Base-by-base conservation (phyloP, 441 rosid genomes). In the Populus trichocarpa region DNA sequence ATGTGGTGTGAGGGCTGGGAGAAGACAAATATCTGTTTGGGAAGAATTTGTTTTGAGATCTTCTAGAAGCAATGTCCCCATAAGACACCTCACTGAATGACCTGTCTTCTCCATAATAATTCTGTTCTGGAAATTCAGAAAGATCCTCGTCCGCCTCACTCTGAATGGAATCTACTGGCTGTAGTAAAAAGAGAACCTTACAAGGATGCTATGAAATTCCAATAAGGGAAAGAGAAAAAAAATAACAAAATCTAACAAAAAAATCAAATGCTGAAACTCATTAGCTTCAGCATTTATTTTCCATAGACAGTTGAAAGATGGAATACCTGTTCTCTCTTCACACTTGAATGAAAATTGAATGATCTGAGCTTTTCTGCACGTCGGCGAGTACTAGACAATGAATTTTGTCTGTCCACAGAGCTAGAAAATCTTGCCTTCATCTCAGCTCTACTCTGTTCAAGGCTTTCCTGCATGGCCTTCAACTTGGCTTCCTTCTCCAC, bases 401-500 rank as follows among this genome's bases (percentile, higher is more conserved):
- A 84, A 82, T 89, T 87, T 77, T 81, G 85, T 79, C 87, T 83
- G 36, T 78, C 85, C 10, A 85, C 79, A 26, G 89, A 89, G 76
- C 84, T 87, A 70, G 92, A 87, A 82, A 96, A 89, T 85, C 87
- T 94, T 69, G 89, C 90, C 84, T 89, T 91, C 94, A 97, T 91
- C 89, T 93, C 99, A 74, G 89, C 92, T 79, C 89, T 92, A 85
- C 94, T 95, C 80, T n/a, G 89, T 81, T 95, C 99, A 79, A 93
- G 92, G 84, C 83, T 90, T 86, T 97, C 97, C 80, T 91, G 97
- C 99, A 97, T 86, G 73, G 88, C 84, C 88, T 90, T 95, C 87
- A 97, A 80, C 85, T 91, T 90, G 77, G 98, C 97, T 86, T 95
- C 99, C 91, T 97, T 97, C 88, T 95, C 99, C 4, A 78, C 84